A percentile compares a stretch with the other conserved stretches of the same genome.
phyloP scores from a whole-genome alignment of 208 protist species.

The Strigomonas oncopelti region DNA sequence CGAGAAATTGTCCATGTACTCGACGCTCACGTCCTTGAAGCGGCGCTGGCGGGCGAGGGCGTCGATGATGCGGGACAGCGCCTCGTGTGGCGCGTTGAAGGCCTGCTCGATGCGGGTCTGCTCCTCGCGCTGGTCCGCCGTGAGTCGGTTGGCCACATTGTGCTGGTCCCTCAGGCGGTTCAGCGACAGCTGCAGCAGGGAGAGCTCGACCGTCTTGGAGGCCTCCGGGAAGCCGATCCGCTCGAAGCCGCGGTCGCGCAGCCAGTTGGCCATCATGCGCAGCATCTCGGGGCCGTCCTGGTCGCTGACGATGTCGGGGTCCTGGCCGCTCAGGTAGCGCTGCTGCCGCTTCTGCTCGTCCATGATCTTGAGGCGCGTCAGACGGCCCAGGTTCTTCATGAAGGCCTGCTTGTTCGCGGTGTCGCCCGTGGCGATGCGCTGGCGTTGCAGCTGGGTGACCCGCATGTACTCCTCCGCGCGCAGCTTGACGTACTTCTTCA shows the following conservation, averaged over 20 bases:
- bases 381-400: slow-evolving; percentile 99
- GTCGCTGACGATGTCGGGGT: slow-evolving; percentile 80
- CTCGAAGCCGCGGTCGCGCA: slow-evolving; percentile 98
- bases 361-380: slow-evolving; percentile 99
- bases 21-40: slow-evolving; percentile 99
- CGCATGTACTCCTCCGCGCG: slow-evolving; percentile 99
- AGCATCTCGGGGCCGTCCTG: slow-evolving; percentile 99
- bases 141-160: slow-evolving; percentile 98
- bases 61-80: slow-evolving; percentile 98
- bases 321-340: slow-evolving; percentile 98
- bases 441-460: slow-evolving; percentile 98
- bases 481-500: slow-evolving; percentile 99
- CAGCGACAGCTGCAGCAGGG: slow-evolving; percentile 99
- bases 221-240: slow-evolving; percentile 99
- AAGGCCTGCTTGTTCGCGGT: slow-evolving; percentile 99
- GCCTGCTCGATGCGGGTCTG: slow-evolving; percentile 99
- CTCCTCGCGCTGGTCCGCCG: slow-evolving; percentile 99
- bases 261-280: slow-evolving; percentile 99
- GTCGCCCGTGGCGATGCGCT: slow-evolving; percentile 97
- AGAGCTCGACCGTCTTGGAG: slow-evolving; percentile 99
- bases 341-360: slow-evolving; percentile 99
- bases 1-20: slow-evolving; percentile 99
- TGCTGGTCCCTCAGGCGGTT: slow-evolving; percentile 99
- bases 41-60: slow-evolving; percentile 97
- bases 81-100: slow-evolving; percentile 99